Base-by-base conservation (phyloP, 2,329 filamentous ascomycete genomes). In the Trichoderma simmonsii region DNA sequence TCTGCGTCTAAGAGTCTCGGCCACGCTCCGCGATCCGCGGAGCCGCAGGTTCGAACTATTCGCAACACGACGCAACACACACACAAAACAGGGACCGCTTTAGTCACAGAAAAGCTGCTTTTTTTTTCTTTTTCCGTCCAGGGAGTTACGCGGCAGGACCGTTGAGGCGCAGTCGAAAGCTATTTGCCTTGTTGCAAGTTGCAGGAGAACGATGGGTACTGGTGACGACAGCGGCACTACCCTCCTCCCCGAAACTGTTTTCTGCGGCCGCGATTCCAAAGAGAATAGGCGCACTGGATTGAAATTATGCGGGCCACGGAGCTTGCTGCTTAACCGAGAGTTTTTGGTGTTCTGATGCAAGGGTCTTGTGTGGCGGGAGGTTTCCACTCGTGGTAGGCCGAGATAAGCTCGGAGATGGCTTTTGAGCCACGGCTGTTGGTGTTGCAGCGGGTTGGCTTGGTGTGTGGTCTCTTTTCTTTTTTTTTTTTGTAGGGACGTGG, bases 201-300 rank as follows among this genome's bases (percentile, higher is more conserved):
- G 65, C 56, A 56, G 48, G 18, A 67, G 6, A 21, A 21, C n/a
- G 24, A 39, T 43, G 39, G 39, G 15, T 9, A 18, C 15, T 54
- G 54, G 56, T 71, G 69, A 65, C 69, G 48, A 54, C 39, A 59
- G 59, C 48, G 61, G 61, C 69, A 59, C 69, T 65, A 28, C 61
- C 48, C 14, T 32, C 28, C 28, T 12, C 9, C 18, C 51, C 21
- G 62, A 36, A 54, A 12, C 43, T 24, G 21, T 12, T 54, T 39
- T n/a, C n/a, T 51, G 43, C 43, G 43, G 43, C n/a, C 43, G 43
- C 21, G 48, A 14, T 14, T 54, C 11, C n/a, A 54, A 24, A 54
- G 21, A 54, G 11, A 54, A 54, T 21, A 51, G 48, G 48, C n/a
- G 18, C 18, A 21, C 43, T 6, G 43, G n/a, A 51, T 51, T 11